Evolutionary conservation across 176 grass and related monocot genomes (phyloP).

Genomic region (Rhipidocladum racemiflorum): DNA sequence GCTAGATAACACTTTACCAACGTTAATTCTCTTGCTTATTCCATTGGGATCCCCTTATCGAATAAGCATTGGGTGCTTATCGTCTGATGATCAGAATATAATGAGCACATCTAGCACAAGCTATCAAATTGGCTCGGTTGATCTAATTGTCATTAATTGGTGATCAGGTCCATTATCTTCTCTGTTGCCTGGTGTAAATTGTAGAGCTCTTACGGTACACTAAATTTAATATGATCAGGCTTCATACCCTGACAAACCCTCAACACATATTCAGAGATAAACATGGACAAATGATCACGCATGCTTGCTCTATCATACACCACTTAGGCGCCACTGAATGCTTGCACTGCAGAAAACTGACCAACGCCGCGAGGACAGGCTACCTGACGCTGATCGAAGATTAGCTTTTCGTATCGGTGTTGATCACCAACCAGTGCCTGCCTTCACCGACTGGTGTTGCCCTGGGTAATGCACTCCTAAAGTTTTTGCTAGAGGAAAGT

Average conservation of each 20-base stretch:
- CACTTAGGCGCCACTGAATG: background rate
- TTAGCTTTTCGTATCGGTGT: background rate
- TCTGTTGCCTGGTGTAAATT: background rate
- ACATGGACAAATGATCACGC: background rate
- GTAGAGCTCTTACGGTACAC: no score
- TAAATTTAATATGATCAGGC: no score
- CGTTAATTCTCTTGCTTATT: background rate
- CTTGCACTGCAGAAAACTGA: background rate
- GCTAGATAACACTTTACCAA: background rate
- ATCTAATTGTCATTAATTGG: background rate
- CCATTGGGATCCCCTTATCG: background rate
- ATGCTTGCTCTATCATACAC: background rate
- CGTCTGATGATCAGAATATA: background rate
- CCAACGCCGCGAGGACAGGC: background rate
- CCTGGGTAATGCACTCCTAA: background rate
- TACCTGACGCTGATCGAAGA: background rate
- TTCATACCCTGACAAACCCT: background rate
- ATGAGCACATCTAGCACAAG: background rate
- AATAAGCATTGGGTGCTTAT: slow-evolving; percentile 25
- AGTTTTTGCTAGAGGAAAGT: background rate
- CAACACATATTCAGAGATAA: background rate
- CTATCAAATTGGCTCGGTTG: background rate
- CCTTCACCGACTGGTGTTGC: slow-evolving; percentile 18
- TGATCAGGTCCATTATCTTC: background rate
- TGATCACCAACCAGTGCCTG: slow-evolving; percentile 21